Evolutionary conservation across 306 rosid species (phyloP), one percentile per base, ranked within the genome.

Genomic region (Clitoria ternatea): DNA sequence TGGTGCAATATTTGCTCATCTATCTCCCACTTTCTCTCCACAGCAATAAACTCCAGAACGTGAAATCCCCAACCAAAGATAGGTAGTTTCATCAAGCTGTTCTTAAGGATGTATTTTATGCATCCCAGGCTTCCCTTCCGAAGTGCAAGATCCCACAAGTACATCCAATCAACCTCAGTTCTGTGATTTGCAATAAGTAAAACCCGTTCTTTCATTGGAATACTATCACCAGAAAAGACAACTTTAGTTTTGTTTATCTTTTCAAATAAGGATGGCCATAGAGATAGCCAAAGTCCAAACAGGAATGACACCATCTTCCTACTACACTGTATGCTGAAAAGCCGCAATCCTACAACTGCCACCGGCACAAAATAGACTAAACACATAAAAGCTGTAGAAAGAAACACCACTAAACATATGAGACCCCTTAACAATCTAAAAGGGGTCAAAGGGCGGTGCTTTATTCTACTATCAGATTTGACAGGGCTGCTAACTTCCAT

Each of bases 151-250:
- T 89, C 79, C 99, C 99, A 95, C 85, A 95, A 86, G 85, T 89
- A 95, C 99, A 95, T 95, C 99, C 99, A 95, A 77, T 95, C 99
- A 50, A 95, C 99, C 81, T 95, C 99, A 18, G 96, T 95, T 81
- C 90, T 84, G 80, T 95, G 99, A 68, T 95, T 95, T 13, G 99
- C 83, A 75, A 95, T 81, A 2, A 95, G 85, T 70, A 95, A 60
- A 77, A 82, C 92, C 27, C 97, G 97, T 78, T 95, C 99, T 69
- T 77, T 80, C 18, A 49, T 71, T 0, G 99, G 99, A 67, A 95
- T 62, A 39, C 42, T 62, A 52, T 91, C 97, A 20, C 99, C 99
- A 19, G 85, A 86, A 70, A 95, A 95, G 18, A 91, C 75, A 39
- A 91, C 90, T 82, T 82, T 86, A 19, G 99, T 95, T 71, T 82